A percentile compares a stretch with the other conserved stretches of the same genome.
Evolutionary conservation across 1,139 yeast species (phyloP).

Genomic region (Saccharomyces uvarum): DNA sequence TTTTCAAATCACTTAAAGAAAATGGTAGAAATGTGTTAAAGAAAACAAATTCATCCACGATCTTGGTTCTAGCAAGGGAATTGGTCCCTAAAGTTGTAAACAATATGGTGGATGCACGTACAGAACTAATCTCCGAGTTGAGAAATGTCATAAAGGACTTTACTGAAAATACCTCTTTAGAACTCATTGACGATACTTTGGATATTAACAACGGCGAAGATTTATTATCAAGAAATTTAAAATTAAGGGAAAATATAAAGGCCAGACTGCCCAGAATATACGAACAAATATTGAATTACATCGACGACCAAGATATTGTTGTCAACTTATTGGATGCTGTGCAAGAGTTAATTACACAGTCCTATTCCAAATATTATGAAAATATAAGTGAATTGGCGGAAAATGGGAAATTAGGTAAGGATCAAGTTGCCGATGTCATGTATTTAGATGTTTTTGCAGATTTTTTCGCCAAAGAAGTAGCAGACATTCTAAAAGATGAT

Average conservation of each 20-base stretch:
- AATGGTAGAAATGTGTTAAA: conserved; percentile 8
- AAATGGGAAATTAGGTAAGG: conserved; percentile 24
- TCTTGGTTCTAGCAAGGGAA: conserved; percentile 43
- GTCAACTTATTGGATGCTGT: conserved; percentile 50
- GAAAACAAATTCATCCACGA: conserved; percentile 5
- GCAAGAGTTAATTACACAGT: conserved; percentile 46
- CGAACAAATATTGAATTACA: conserved; percentile 41
- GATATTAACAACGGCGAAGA: conserved; percentile 8
- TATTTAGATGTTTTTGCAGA: conserved; percentile 23
- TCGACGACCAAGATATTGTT: conserved; percentile 41
- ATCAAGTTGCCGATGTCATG: conserved; percentile 22
- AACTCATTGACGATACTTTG: conserved; percentile 30
- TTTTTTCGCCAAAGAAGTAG: conserved; percentile 5
- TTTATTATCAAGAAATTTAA: conserved; percentile 13
- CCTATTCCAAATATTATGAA: conserved; percentile 42
- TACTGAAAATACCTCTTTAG: conserved; percentile 38
- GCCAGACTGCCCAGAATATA: conserved; percentile 50
- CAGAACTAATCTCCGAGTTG: conserved; percentile 66
- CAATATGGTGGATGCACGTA: conserved; percentile 79
- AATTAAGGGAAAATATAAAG: conserved; percentile 44
- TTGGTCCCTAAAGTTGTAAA: conserved; percentile 78
- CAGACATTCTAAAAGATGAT: neutral
- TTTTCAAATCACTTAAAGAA: conserved; percentile 37
- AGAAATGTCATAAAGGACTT: conserved; percentile 63
- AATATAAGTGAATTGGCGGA: conserved; percentile 22